These are phyloP conservation scores for Wickerhamomyces mucosus DNA, from an alignment of 805 yeast species.

Conservation along the genomic window DNA sequence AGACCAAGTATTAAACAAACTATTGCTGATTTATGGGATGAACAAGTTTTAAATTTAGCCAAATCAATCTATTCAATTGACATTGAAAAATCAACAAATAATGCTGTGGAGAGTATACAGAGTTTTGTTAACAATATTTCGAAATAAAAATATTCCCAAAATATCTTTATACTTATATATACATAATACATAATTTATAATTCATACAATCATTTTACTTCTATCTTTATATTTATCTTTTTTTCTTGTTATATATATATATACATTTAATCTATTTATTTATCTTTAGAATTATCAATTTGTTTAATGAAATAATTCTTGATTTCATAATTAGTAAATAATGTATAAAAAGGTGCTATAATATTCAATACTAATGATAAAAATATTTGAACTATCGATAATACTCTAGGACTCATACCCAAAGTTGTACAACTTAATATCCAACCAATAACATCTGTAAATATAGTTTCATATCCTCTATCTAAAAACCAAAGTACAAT, in stretches of 20 bases:
- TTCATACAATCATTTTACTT: neutral
- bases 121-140: conserved; percentile 1
- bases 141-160: conserved; percentile 2
- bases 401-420: conserved; percentile 61
- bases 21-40: conserved; percentile 71
- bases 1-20: conserved; percentile 47
- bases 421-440: conserved; percentile 54
- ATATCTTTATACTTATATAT: neutral
- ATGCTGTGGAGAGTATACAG: conserved; percentile 4
- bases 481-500: conserved; percentile 46
- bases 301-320: conserved; percentile 34
- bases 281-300: conserved; percentile 1
- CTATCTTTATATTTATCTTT: no score
- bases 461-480: conserved; percentile 61
- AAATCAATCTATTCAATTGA: conserved; percentile 52
- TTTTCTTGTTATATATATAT: neutral
- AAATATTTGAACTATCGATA: conserved; percentile 42
- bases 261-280: neutral
- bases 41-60: conserved; percentile 53
- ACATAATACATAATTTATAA: neutral
- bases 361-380: conserved; percentile 41
- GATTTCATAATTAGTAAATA: conserved; percentile 42
- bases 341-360: conserved; percentile 47
- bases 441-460: conserved; percentile 85
- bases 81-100: conserved; percentile 28